Evolutionary conservation across 2,329 filamentous ascomycete genomes (phyloP), one percentile per base, ranked within the genome.

Genomic region (Cladosporium austrohemisphaericum): DNA sequence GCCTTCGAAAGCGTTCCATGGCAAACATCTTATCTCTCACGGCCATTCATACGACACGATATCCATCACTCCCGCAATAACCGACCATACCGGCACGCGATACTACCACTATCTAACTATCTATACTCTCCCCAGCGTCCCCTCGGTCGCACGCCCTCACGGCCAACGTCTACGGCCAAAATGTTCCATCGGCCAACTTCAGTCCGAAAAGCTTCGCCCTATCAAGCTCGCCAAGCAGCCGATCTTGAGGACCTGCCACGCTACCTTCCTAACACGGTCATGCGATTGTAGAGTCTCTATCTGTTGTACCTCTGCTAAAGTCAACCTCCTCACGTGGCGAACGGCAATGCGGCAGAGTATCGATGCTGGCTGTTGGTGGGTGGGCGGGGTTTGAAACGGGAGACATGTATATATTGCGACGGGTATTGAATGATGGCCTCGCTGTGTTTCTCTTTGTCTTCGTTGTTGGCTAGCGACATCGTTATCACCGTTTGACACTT

Each of bases 191-290:
- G 38, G 38, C 38, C 38, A 41, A 41, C 38, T 41, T 41, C 38
- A 29, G 38, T 41, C 38, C 38, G 38, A 41, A 41, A 2, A 1
- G 5, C 37, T 41, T 41, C 25, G 38, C 41, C 31, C 9, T 26
- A 45, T 45, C 41, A 36, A 45, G 41, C 41, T 36, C 18, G 41
- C 41, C 41, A 45, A 45, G 41, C 41, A 26, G 31, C 41, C 13
- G 41, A 45, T 45, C 41, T 23, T 19, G 19, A 11, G 10, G 10
- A 13, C 10, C n/a, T 10, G 25, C 25, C 8, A 8, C 16, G 18
- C 16, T 18, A 45, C 41, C 41, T 45, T 45, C 41, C 41, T 36
- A 3, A 29, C 25, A 26, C 11, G 38, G 14, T 13, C 18, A 19
- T 36, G 16, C 18, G n/a, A n/a, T 37, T 14, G 18, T 20, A 5